Evolutionary conservation across 805 yeast species (phyloP), one percentile per base, ranked within the genome.

Genomic region (Myxozyma lipomycoides): DNA sequence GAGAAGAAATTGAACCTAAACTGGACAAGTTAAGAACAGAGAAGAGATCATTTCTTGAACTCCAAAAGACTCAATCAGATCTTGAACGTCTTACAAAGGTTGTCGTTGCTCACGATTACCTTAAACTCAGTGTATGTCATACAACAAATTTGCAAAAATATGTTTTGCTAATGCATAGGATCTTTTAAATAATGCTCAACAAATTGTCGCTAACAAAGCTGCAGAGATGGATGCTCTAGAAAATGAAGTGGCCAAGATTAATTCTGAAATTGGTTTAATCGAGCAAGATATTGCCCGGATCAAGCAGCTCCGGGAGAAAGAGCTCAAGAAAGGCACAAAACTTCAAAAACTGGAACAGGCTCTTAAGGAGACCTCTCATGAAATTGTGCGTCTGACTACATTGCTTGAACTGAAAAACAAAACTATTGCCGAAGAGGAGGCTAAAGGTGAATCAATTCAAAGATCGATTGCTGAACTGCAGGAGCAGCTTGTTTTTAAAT

Each of bases 1-100:
- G 73, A 17, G 96, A 90, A 64, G 98, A 93, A 66, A 91, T 93
- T 53, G 95, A 86, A 64, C 98, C 98, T 3, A 88, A 89, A 64
- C 73, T 93, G 45, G 90, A 84, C 50, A 83, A 83, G 62, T 72
- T 90, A 44, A 77, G 95, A 55, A 76, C 77, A 48, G 96, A 91
- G 61, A 91, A 89, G 68, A 78, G 93, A 62, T 73, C 81, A 24
- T 90, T 84, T 62, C 67, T 89, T 32, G 97, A 91, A 63, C 90
- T 77, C 66, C 97, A 91, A 69, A 88, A 85, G 50, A 78, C 85
- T 9, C 93, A 86, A 61, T 74, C 86, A 4, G 89, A 86, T 61
- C 71, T 86, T 52, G 97, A 91, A 66, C 81, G 83, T 39, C 69
- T 85, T 30, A 75, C 84, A 17, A 76, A 85, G 59, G 76, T 87